phyloP scores from a whole-genome alignment of 331 rosid species.

The Malus hybrid region DNA sequence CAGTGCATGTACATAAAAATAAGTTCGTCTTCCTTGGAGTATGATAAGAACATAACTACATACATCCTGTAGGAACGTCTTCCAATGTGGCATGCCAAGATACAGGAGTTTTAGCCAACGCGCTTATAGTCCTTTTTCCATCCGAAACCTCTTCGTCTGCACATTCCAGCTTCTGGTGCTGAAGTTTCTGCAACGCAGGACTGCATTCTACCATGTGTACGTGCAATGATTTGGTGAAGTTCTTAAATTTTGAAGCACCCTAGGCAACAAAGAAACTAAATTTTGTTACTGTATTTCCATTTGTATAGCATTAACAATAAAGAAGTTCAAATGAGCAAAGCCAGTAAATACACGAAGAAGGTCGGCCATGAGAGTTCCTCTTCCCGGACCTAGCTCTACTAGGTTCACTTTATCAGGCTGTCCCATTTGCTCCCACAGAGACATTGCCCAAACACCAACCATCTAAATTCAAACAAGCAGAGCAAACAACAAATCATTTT shows the following conservation, averaged over 20 bases:
- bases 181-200: constrained; percentile 78
- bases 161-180: constrained; percentile 67
- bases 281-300: background rate
- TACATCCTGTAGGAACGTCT: constrained; percentile 89
- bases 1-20: background rate
- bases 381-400: constrained; percentile 88
- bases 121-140: constrained; percentile 44
- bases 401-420: constrained; percentile 60
- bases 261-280: constrained; percentile 19
- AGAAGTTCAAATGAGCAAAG: background rate
- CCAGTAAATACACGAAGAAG: constrained; percentile 62
- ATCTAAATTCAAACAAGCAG: constrained; percentile 42
- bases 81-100: constrained; percentile 89
- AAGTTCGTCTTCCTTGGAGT: background rate
- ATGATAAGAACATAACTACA: constrained; percentile 23
- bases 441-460: constrained; percentile 98
- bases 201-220: constrained; percentile 89
- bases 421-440: constrained; percentile 98
- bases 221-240: constrained; percentile 59
- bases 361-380: constrained; percentile 94
- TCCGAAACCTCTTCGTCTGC: constrained; percentile 33
- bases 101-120: constrained; percentile 65
- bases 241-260: constrained; percentile 76
- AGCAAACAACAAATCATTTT: constrained; percentile 13
- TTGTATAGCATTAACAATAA: background rate